Conservation (phyloP, 805 yeast species). For the Lipomyces anomalus region DNA sequence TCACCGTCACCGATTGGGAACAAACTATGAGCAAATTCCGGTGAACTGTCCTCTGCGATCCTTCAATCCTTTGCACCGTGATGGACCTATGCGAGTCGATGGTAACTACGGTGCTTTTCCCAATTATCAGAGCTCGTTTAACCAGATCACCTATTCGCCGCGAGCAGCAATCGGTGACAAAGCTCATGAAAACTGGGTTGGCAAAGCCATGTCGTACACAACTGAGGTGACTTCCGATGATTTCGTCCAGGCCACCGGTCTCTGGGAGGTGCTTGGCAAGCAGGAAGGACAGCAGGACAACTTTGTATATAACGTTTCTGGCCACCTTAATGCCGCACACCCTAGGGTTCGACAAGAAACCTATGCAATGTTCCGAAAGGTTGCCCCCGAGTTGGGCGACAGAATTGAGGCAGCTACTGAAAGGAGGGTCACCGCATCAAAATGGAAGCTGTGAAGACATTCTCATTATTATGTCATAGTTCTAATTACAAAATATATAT, state of each 20-base stretch:
- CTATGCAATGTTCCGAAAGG: constrained; percentile 67
- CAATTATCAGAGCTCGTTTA: constrained; percentile 35
- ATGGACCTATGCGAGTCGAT: constrained; percentile 50
- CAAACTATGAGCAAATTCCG: constrained; percentile 61
- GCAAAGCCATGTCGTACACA: constrained; percentile 71
- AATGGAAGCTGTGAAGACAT: too few species aligned
- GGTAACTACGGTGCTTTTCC: constrained; percentile 47
- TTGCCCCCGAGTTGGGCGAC: constrained; percentile 60
- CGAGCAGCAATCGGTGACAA: constrained; percentile 30
- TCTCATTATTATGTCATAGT: too few species aligned
- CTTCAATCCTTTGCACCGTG: constrained; percentile 48
- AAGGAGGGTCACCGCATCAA: too few species aligned
- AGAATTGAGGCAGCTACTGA: constrained; percentile 57
- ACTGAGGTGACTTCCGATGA: constrained; percentile 52
- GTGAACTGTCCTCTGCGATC: constrained; percentile 54
- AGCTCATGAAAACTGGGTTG: constrained; percentile 75
- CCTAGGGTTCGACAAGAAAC: constrained; percentile 75
- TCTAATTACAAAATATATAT: too few species aligned
- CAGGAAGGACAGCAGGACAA: constrained; percentile 79
- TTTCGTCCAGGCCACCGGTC: constrained; percentile 66
- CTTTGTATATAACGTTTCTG: constrained; percentile 77
- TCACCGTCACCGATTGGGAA: constrained; percentile 69
- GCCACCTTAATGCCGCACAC: constrained; percentile 61
- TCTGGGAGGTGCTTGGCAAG: constrained; percentile 73
- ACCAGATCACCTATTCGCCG: constrained; percentile 28